Base-by-base conservation (phyloP, 75 land plant genomes). In the Pinus albicaulis region DNA sequence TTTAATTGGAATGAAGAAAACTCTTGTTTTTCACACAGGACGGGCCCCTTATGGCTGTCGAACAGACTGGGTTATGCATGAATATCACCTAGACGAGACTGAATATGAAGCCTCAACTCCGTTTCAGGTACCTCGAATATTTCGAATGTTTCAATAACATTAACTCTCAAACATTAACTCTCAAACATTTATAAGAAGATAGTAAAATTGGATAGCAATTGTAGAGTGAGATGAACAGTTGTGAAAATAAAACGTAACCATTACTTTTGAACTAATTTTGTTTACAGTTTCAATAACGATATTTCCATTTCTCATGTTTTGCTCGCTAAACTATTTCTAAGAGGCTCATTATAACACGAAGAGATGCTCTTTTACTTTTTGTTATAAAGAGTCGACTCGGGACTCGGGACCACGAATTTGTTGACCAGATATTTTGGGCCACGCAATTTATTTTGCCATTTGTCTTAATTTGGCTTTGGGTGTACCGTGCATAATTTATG, bases 61-160 rank as follows among this genome's bases (percentile, higher is more conserved):
- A 66, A 77, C 75, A 20, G 23, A 38, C 22, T 77, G 78, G 78
- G 41, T 77, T 38, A 77, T 77, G 78, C 72, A 66, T 53, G 78
- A 77, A 17, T 77, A 77, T 68, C 68, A 69, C 1, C 55, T 55
- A 15, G 56, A 52, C 0, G 55, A 52, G 24, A 48, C 24, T 3
- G 71, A 66, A 36, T 22, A 3, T 3, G 53, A 70, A 81, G 74
- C 62, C 19, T 63, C 66, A 31, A 13, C 66, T 63, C 31, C 19
- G 26, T 63, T 26, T 26, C 66, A 63, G 66, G 66, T 63, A 26
- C 14, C 28, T 38, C 41, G 5, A 38, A 38, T 38, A 3, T 31
- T 63, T 3, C 11, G 53, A 48, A 48, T n/a, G n/a, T n/a, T n/a
- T n/a, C n/a, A n/a, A n/a, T n/a, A n/a, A n/a, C n/a, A n/a, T n/a